Percentiles rank a stretch among this genome's conserved stretches.
Conservation (phyloP, 2,329 filamentous ascomycete species). For the Diaporthe sp. region DNA sequence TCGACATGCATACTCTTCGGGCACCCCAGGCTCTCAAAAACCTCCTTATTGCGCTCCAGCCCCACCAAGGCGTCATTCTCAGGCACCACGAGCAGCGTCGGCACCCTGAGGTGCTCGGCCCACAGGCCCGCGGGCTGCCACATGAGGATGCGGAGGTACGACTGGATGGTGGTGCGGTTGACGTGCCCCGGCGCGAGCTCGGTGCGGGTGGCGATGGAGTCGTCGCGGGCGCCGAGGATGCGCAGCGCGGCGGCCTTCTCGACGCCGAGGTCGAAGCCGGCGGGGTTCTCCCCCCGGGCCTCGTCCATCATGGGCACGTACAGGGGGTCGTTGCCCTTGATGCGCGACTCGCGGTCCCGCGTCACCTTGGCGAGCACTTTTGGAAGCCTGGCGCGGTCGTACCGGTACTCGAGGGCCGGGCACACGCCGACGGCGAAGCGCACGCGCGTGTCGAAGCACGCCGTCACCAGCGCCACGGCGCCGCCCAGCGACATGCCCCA, state of each 20-base stretch:
- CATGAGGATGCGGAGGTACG: neutral
- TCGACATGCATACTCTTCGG: too few relatives aligned
- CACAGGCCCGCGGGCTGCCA: constrained; percentile 24
- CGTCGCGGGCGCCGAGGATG: too few relatives aligned
- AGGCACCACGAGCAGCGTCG: neutral
- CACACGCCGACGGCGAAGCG: constrained; percentile 45
- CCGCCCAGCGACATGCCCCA: constrained; percentile 55
- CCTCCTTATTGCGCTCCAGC: too few relatives aligned
- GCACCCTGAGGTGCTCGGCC: neutral
- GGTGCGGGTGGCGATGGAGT: too few relatives aligned
- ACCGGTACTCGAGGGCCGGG: neutral
- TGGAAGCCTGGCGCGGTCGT: neutral
- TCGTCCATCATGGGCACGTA: constrained; percentile 17
- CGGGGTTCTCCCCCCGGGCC: constrained; percentile 13
- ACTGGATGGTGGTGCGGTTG: neutral
- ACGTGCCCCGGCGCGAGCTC: neutral
- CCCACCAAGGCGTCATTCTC: neutral
- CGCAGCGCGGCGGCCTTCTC: too few relatives aligned
- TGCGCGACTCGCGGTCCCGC: constrained; percentile 44
- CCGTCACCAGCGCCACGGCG: constrained; percentile 47
- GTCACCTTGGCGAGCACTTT: neutral
- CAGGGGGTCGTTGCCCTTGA: constrained; percentile 23
- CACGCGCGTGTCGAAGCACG: constrained; percentile 51
- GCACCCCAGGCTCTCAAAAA: too few relatives aligned
- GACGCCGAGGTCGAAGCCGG: constrained; percentile 17